Conservation (phyloP, 108 stramenopile species). For the Conticribra guillardii region DNA sequence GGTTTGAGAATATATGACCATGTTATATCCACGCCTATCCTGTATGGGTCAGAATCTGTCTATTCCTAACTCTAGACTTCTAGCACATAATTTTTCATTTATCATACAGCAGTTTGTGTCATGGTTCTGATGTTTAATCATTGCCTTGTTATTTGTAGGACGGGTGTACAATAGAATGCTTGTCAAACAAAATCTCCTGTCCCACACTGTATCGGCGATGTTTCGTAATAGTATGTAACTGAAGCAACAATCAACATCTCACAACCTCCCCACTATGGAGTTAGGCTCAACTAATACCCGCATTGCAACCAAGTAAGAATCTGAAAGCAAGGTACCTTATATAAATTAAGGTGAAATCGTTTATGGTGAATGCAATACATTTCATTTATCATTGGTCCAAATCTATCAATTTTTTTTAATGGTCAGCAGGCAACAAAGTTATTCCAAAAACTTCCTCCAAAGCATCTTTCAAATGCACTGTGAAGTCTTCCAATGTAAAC, state of each 20-base stretch:
- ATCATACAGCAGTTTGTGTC: no score
- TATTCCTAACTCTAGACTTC: neutral
- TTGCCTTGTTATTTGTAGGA: no score
- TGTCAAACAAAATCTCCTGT: no score
- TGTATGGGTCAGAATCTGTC: slow-evolving; percentile 18
- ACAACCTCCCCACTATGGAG: no score
- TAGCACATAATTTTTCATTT: neutral
- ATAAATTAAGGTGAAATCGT: no score
- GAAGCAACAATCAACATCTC: neutral
- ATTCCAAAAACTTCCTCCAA: slow-evolving; percentile 60
- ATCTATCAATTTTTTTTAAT: neutral
- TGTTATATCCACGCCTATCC: slow-evolving; percentile 36
- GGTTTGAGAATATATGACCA: slow-evolving; percentile 34
- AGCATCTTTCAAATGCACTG: slow-evolving; percentile 56
- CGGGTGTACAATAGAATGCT: no score
- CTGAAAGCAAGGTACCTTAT: no score
- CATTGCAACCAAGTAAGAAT: no score
- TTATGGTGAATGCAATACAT: no score
- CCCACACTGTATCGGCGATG: neutral
- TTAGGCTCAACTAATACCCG: no score
- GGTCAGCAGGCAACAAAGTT: slow-evolving; percentile 16
- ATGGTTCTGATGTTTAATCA: no score
- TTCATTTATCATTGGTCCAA: neutral
- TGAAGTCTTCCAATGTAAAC: slow-evolving; percentile 67
- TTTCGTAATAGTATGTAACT: neutral